Base-by-base conservation (phyloP, 345 rosid species). In the Moringa oleifera region DNA sequence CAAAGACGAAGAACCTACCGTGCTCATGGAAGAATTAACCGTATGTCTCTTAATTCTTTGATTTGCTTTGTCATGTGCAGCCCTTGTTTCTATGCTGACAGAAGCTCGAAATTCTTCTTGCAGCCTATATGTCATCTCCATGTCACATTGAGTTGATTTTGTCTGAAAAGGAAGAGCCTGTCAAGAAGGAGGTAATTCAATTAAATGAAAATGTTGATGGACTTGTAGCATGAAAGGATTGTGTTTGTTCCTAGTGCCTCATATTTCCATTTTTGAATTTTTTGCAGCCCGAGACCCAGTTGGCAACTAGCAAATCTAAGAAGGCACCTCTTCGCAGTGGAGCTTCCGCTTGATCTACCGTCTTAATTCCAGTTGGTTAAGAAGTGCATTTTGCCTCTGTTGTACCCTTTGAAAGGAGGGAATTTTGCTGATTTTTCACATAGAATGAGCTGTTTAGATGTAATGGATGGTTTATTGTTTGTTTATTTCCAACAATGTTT, bases 101-200 rank as follows among this genome's bases (percentile, higher is more conserved):
- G 20, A 16, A 57, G n/a, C 10, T 45, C 6, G 25, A 11, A 58
- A 9, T 16, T 54, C 25, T 25, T 20, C 23, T 0, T 68, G 63
- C 74, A 94, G 99, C 99, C 57, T 94, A 94, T 66, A 94, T 94
- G 99, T 91, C 97, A 0, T 86, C 90, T 51, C 99, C 99, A 0
- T 94, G 97, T 65, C 99, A 94, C 75, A 91, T 94, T 31, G 97
- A 91, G 83, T 70, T 94, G 80, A 75, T 71, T 46, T 73, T 91
- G 73, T 91, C 97, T 0, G 97, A 94, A 79, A 91, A 88, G 78
- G 99, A 94, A 74, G 99, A 88, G 69, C 68, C 99, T 1, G 97
- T 94, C 36, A 81, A 80, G 82, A 94, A 88, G 71, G 99, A 91
- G 99, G 99, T 94, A 80, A 70, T 25, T 2, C 18, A 0, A 8